Evolutionary conservation across 352 stramenopile genomes (phyloP).

Genomic region (Pythium aristosporum): DNA sequence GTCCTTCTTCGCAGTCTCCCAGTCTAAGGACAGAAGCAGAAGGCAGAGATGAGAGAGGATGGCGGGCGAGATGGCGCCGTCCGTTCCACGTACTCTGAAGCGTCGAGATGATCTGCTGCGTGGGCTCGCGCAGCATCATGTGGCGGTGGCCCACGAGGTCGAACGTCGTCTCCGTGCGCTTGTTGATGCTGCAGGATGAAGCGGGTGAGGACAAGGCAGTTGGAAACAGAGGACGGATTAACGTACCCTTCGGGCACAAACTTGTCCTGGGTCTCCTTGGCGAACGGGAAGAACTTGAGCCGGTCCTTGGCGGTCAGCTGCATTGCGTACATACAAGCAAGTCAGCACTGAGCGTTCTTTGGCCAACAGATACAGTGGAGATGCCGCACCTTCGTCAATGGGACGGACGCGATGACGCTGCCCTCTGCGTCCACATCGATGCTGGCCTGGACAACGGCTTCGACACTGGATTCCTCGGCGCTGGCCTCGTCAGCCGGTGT

Average conservation of each 20-base stretch:
- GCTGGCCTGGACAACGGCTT: slow-evolving; percentile 1
- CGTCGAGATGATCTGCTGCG: slow-evolving; percentile 64
- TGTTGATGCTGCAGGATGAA: slow-evolving; percentile 38
- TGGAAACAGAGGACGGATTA: not conserved
- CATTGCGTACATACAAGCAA: not conserved
- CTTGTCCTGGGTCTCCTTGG: slow-evolving; percentile 74
- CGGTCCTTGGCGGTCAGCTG: slow-evolving; percentile 60
- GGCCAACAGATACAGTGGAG: not conserved
- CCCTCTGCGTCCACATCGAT: slow-evolving; percentile 24
- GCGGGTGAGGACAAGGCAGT: not conserved
- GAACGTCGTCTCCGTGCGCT: slow-evolving; percentile 76
- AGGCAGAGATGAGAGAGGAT: not conserved
- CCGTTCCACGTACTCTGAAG: slow-evolving; percentile 53
- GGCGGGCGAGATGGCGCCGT: not conserved
- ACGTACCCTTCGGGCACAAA: slow-evolving; percentile 64
- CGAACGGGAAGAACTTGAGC: slow-evolving; percentile 80
- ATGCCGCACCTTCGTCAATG: slow-evolving; percentile 50
- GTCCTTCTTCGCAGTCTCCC: slow-evolving; percentile 52
- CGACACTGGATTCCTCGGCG: not conserved
- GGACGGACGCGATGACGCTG: slow-evolving; percentile 52
- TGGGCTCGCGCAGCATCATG: slow-evolving; percentile 82
- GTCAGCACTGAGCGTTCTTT: not conserved
- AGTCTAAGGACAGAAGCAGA: slow-evolving; percentile 34
- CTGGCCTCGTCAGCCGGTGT: slow-evolving; percentile 15
- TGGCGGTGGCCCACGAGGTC: slow-evolving; percentile 82